phyloP scores from a whole-genome alignment of 2,329 filamentous ascomycete species.

The Emmonsia crescens region DNA sequence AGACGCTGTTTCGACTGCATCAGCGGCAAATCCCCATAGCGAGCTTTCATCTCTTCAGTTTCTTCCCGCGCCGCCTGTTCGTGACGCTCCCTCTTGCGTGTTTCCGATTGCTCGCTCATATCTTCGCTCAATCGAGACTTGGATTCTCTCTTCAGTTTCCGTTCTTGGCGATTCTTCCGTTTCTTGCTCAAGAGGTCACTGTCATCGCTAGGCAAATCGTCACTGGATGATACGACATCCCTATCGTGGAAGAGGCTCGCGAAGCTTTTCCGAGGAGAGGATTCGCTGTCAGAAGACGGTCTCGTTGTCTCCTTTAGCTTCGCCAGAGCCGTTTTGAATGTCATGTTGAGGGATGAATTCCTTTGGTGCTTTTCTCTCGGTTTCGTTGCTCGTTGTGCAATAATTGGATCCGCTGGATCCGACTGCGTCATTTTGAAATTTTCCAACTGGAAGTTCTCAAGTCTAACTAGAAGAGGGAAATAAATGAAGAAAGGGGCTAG shows the following conservation, averaged over 20 bases:
- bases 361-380: background rate
- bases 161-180: constrained; percentile 33
- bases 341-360: constrained; percentile 28
- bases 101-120: constrained; percentile 27
- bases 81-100: constrained; percentile 29
- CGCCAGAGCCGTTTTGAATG: constrained; percentile 36
- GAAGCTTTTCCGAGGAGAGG: constrained; percentile 31
- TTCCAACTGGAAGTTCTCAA: background rate
- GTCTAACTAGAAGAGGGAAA: background rate
- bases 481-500: no score
- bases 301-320: constrained; percentile 25
- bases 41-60: constrained; percentile 47
- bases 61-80: constrained; percentile 43
- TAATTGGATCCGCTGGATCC: background rate
- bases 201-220: constrained; percentile 28
- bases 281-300: constrained; percentile 15
- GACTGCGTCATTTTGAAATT: background rate
- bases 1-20: constrained; percentile 47
- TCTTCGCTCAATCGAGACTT: constrained; percentile 27
- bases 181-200: constrained; percentile 33
- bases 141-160: constrained; percentile 28
- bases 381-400: background rate
- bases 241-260: constrained; percentile 31
- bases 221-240: constrained; percentile 33
- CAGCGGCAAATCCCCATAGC: constrained; percentile 48